Evolutionary conservation across 2,329 filamentous ascomycete genomes (phyloP), one percentile per base, ranked within the genome.

Genomic region (Talaromyces sp.): DNA sequence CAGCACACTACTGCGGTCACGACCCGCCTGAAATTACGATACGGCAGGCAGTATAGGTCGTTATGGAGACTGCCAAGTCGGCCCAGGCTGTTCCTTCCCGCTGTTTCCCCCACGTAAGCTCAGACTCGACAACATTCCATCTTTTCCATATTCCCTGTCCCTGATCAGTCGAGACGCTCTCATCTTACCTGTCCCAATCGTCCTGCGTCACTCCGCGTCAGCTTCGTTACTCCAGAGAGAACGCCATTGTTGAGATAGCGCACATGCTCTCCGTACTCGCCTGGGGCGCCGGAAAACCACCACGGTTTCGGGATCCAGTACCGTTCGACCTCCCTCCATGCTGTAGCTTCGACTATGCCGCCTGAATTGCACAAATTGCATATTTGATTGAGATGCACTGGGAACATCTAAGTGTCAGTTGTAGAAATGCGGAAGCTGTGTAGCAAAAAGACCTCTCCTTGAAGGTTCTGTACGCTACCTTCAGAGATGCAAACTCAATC

Each of bases 201-300:
- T 59, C 27, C 37, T 45, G 56, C 39, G 22, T 59, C 56, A 41
- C 19, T 43, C 35, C 31, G 22, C 37, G 22, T 58, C 31, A 4
- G 48, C 24, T 33, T 27, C n/a, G 31, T 37, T 56, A 37, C 52
- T 37, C 52, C 33, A n/a, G 33, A 37, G 24, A 37, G n/a, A 56
- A 39, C 22, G 52, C 31, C 52, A 56, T 56, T 37, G 52, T 56
- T 56, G 52, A 56, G 52, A 56, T 39, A 56, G 52, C 24, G 19
- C 48, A 19, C 48, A 33, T 37, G 22, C 31, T 39, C 52, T 19
- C n/a, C 33, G 33, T 56, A 56, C 52, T 56, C n/a, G 3, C 9
- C 16, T 13, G 4, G 31, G 27, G 11, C 50, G 13, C 50, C 2
- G 9, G 10, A 35, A 54, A 33, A 35, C 14, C 50, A 54, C 50